Evolutionary conservation across 495 filamentous ascomycete genomes (phyloP).

Genomic region (Aspergillus coremiiformis): DNA sequence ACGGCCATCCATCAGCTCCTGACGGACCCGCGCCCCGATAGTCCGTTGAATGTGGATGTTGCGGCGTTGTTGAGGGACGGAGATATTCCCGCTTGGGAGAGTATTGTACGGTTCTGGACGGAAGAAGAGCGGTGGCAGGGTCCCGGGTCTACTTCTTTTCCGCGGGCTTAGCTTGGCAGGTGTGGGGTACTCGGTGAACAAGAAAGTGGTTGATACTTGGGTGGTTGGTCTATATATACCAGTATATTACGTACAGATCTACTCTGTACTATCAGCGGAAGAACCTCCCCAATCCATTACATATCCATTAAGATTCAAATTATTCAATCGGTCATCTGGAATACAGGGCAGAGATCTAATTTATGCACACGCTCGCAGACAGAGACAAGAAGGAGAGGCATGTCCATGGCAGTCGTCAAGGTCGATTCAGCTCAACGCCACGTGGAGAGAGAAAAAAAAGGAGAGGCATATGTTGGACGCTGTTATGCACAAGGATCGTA

Average conservation of each 20-base stretch:
- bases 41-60: constrained; percentile 84
- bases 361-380: constrained; percentile 7
- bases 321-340: neutral
- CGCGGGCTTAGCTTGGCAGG: neutral
- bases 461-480: constrained; percentile 8
- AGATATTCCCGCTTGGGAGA: constrained; percentile 69
- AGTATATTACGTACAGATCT: neutral
- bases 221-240: neutral
- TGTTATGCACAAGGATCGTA: constrained; percentile 8
- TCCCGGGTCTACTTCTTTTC: neutral
- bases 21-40: constrained; percentile 67
- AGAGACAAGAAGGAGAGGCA: constrained; percentile 2
- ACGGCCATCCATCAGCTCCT: constrained; percentile 73
- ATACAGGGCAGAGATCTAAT: neutral
- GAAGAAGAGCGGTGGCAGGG: constrained; percentile 40
- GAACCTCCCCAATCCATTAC: no score
- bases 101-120: constrained; percentile 75
- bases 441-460: constrained; percentile 4
- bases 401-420: neutral
- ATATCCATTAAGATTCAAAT: neutral
- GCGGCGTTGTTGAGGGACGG: constrained; percentile 68
- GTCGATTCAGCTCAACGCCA: no score
- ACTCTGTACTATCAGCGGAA: neutral
- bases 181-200: neutral
- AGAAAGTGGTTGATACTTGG: neutral